phyloP scores from a whole-genome alignment of 169 alveolate genomes.

The Prorocentrum cordatum region DNA sequence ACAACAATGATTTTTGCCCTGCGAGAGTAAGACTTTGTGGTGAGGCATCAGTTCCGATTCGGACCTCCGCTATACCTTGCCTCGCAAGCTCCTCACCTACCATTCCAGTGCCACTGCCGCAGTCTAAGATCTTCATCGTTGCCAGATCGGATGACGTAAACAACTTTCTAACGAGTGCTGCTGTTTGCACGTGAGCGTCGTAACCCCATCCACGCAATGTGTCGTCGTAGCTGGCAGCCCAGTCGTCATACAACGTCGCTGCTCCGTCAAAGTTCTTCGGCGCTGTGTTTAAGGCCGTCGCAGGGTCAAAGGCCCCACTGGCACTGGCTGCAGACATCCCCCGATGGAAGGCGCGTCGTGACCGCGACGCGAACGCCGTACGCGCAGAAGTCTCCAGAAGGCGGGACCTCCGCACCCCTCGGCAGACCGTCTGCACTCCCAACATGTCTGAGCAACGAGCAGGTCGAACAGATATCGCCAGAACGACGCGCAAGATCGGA shows the following conservation, averaged over 20 bases:
- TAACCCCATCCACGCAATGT: not conserved
- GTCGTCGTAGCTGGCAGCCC: not conserved
- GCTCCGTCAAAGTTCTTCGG: not conserved
- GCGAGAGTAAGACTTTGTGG: not conserved
- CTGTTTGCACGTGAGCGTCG: not conserved
- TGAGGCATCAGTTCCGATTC: not conserved
- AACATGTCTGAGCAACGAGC: no score
- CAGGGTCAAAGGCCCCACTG: no score
- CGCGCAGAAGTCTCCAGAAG: no score
- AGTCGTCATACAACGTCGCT: not conserved
- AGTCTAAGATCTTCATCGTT: not conserved
- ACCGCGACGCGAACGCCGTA: no score
- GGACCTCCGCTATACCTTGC: not conserved
- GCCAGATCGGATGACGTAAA: not conserved
- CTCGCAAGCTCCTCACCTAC: not conserved
- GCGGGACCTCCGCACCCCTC: no score
- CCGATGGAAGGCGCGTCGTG: no score
- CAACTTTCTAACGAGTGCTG: not conserved
- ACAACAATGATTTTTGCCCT: not conserved
- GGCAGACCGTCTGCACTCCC: no score
- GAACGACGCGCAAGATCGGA: no score
- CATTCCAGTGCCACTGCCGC: not conserved
- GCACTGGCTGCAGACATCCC: no score
- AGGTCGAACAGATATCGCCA: no score
- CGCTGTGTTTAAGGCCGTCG: no score